phyloP scores from a whole-genome alignment of 164 flowering plant genomes.

The Stephania cephalantha region DNA sequence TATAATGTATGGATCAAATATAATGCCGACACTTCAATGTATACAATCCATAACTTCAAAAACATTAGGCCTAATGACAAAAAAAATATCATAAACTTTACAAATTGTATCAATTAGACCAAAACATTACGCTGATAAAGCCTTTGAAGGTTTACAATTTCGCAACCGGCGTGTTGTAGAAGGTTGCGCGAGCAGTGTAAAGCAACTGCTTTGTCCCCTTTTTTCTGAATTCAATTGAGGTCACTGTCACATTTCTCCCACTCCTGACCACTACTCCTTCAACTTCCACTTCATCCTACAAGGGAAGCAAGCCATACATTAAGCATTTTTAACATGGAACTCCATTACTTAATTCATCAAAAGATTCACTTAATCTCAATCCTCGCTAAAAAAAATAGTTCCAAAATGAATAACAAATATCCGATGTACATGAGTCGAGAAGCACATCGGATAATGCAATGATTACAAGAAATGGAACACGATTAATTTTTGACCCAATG shows the following conservation, averaged over 20 bases:
- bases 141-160: constrained; percentile 29
- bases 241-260: constrained; percentile 60
- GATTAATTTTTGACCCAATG: too few species aligned
- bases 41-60: too few species aligned
- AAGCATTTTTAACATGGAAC: neutral
- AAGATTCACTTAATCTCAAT: neutral
- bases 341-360: neutral
- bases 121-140: neutral
- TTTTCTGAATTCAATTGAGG: constrained; percentile 47
- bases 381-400: too few species aligned
- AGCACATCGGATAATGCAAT: too few species aligned
- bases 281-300: constrained; percentile 48
- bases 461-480: too few species aligned
- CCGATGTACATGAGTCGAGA: too few species aligned
- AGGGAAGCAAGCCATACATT: neutral
- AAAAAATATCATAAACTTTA: neutral
- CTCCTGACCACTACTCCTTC: constrained; percentile 49
- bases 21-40: too few species aligned
- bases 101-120: neutral
- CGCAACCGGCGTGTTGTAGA: constrained; percentile 42
- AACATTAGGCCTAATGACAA: too few species aligned
- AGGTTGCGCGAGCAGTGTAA: constrained; percentile 56
- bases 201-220: constrained; percentile 38
- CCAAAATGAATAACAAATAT: too few species aligned
- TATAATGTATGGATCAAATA: too few species aligned